These are phyloP conservation scores for Saxophila tyrrhenica DNA, from an alignment of 495 filamentous ascomycete species.

Conservation along the genomic window DNA sequence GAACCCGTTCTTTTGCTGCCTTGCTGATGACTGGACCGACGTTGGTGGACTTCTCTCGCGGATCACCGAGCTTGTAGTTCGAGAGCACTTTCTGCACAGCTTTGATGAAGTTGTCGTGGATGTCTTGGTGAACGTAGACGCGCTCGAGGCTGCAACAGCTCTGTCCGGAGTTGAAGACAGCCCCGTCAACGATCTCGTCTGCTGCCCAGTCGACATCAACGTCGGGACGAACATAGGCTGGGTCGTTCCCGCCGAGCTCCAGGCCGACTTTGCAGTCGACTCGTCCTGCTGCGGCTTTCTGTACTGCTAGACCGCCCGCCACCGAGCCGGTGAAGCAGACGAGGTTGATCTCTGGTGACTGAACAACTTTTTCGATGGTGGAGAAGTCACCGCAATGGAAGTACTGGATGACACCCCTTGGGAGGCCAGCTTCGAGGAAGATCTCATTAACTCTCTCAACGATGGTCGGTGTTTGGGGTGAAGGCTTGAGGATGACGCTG, in stretches of 20 bases:
- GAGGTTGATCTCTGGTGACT: constrained; percentile 59
- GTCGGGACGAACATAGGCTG: constrained; percentile 76
- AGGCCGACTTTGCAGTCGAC: constrained; percentile 67
- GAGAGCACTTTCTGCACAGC: constrained; percentile 71
- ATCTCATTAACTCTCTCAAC: constrained; percentile 67
- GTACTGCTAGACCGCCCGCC: constrained; percentile 72
- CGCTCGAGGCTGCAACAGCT: constrained; percentile 91
- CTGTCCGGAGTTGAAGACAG: constrained; percentile 93
- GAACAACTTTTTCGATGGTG: constrained; percentile 59
- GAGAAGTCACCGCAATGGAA: constrained; percentile 71
- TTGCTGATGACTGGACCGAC: constrained; percentile 83
- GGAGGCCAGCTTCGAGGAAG: constrained; percentile 67
- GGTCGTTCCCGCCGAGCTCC: constrained; percentile 88
- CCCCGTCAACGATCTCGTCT: constrained; percentile 84
- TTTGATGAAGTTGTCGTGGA: constrained; percentile 70
- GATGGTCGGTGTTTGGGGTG: constrained; percentile 84
- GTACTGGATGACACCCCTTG: constrained; percentile 70
- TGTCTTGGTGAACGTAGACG: constrained; percentile 76
- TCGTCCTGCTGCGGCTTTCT: constrained; percentile 66
- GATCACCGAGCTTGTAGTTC: constrained; percentile 82
- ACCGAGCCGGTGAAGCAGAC: constrained; percentile 94
- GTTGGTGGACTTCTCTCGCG: constrained; percentile 63
- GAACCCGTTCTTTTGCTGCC: constrained; percentile 60
- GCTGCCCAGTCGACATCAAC: constrained; percentile 84
- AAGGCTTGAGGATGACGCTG: constrained; percentile 82